These are phyloP conservation scores for Phytopythium oedochilum DNA, from an alignment of 352 stramenopile species.

Conservation along the genomic window DNA sequence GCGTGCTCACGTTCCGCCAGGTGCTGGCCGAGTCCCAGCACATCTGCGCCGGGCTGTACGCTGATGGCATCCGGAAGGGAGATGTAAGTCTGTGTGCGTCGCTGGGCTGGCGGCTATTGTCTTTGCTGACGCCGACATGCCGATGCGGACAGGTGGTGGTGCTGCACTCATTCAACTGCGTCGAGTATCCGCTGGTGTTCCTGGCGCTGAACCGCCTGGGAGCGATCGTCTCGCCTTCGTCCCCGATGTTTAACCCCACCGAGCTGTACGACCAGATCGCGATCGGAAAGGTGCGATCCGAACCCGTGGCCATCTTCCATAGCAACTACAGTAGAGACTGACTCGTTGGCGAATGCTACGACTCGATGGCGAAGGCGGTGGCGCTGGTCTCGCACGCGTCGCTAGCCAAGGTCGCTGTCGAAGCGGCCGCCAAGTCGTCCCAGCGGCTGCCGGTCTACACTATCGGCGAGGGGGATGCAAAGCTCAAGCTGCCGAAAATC, in stretches of 20 bases:
- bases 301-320: background rate
- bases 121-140: slow-evolving; percentile 1
- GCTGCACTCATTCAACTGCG: slow-evolving; percentile 48
- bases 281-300: slow-evolving; percentile 17
- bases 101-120: background rate
- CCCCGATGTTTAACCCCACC: slow-evolving; percentile 26
- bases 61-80: slow-evolving; percentile 29
- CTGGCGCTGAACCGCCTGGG: slow-evolving; percentile 33
- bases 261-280: slow-evolving; percentile 34
- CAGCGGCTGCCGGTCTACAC: slow-evolving; percentile 20
- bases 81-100: slow-evolving; percentile 25
- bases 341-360: too few species aligned
- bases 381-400: slow-evolving; percentile 29
- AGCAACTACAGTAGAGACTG: background rate
- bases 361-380: slow-evolving; percentile 8
- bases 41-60: slow-evolving; percentile 31
- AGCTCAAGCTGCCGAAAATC: slow-evolving; percentile 15
- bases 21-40: slow-evolving; percentile 15
- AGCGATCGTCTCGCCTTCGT: slow-evolving; percentile 34
- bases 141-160: slow-evolving; percentile 26
- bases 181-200: slow-evolving; percentile 46
- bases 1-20: slow-evolving; percentile 27
- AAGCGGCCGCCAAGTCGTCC: slow-evolving; percentile 14
- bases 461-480: slow-evolving; percentile 12
- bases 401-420: slow-evolving; percentile 19